Base-by-base conservation (phyloP, 495 filamentous ascomycete genomes). In the Corynascus novoguineensis region DNA sequence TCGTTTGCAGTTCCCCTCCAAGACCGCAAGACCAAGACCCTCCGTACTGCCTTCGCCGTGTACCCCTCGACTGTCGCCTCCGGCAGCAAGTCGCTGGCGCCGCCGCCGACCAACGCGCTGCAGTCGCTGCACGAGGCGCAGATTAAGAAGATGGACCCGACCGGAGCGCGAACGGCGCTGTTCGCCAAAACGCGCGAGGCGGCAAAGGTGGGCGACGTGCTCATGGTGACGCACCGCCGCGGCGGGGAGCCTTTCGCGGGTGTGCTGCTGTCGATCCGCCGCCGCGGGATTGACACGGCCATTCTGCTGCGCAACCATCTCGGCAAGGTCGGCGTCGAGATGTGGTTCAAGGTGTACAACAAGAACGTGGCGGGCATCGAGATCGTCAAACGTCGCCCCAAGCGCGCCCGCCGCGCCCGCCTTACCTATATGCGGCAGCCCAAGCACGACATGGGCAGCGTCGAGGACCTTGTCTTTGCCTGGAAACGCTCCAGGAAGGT, bases 281-380 rank as follows among this genome's bases (percentile, higher is more conserved):
- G 91, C 34, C 81, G 82, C 6, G 92, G 91, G 59, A 79, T 95
- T 24, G 93, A 99, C 70, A 92, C 89, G 6, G 86, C 85, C 1
- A 81, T 97, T 41, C 71, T 96, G 58, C 77, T 99, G 51, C 79
- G 93, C 25, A 92, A 90, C 64, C 82, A 92, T 60, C 69, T 99
- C 52, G 85, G 84, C 41, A 79, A 86, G 52, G 82, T 93, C 6
- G 88, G 89, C 45, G 90, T 96, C n/a, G 93, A 99, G 82, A 91
- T 96, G 89, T 96, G 89, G 81, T 89, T 86, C 68, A 99, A 97
- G 81, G 76, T 96, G 49, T 97, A 90, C 75, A 86, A 80, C 60
- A 91, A 91, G 58, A 89, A 88, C 69, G 86, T 97, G 48, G 81
- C 87, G 64, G 88, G 88, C 55, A 87, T 99, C 64, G 95, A 99